Base-by-base conservation (phyloP, 768 basidiomycete genomes). In the Leccinum obscurum region DNA sequence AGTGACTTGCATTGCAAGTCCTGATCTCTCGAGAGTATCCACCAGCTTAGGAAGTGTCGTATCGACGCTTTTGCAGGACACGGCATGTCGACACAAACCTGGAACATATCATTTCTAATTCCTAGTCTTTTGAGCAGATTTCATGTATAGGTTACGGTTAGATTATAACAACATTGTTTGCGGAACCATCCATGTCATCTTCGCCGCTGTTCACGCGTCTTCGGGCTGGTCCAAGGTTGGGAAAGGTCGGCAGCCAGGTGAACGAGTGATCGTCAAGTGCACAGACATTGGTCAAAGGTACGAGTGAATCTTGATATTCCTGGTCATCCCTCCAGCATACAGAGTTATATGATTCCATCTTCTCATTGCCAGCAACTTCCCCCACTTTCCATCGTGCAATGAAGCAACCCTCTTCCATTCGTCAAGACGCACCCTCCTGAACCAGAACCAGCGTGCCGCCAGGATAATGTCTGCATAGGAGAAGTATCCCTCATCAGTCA, bases 21-120 rank as follows among this genome's bases (percentile, higher is more conserved):
- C 81, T 83, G 78, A 72, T 72, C 80, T 83, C 82, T 82, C 82
- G 68, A 84, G 80, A 85, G 60, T 14, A 75, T 69, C 52, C 55
- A 71, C 75, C 83, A 84, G 83, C 79, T 67, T 85, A 85, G 83
- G 83, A 85, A 85, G 83, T 85, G 84, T 84, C 80, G 83, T 78
- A 72, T 80, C 76, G 75, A 78, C 81, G 72, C 60, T 62, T 66
- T 68, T 71, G 66, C 65, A 84, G 82, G 80, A 78, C 76, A 75
- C 81, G 83, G 81, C 84, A 85, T 83, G 83, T 84, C 82, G 83
- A 85, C 78, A 81, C 76, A 60, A 74, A 66, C 72, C 78, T 84
- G 84, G 81, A 70, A 84, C 82, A 84, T 79, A 55, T 39, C 44
- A 53, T 24, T 30, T 39, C 28, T 60, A 5, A 30, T 35, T 53